Conservation (phyloP, 805 yeast genomes). For the Kodamaea fukazawae region DNA sequence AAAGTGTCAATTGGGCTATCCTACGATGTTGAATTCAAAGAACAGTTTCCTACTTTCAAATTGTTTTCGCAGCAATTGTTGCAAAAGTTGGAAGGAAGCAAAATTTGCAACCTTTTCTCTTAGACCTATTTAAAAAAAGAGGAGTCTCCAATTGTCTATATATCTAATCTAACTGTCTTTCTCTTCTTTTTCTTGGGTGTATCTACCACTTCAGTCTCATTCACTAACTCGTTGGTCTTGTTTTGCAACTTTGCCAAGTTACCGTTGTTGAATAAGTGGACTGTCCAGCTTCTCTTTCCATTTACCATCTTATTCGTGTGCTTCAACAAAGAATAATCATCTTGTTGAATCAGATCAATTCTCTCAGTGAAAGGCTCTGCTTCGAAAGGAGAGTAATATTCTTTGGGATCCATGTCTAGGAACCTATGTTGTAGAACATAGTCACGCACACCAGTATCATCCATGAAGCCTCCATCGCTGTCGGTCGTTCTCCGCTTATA, state of each 20-base stretch:
- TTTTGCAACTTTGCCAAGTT: conserved; percentile 24
- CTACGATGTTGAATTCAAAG: no score
- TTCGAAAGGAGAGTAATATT: conserved; percentile 31
- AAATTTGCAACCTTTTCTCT: no score
- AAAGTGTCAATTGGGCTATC: no score
- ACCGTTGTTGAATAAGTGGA: conserved; percentile 28
- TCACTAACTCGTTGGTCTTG: conserved; percentile 10
- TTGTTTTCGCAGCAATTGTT: no score
- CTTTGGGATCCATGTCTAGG: conserved; percentile 28
- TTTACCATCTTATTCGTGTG: conserved; percentile 17
- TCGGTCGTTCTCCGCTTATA: conserved; percentile 37
- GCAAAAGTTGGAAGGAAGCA: no score
- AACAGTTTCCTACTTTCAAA: no score
- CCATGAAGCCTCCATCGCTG: conserved; percentile 40
- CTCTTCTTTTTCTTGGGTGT: neutral
- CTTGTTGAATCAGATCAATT: neutral
- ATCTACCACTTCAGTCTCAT: neutral
- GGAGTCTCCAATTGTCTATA: no score
- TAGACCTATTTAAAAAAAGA: no score
- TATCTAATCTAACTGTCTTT: conserved; percentile 17
- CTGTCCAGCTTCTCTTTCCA: conserved; percentile 22
- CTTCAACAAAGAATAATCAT: conserved; percentile 23
- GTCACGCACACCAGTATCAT: conserved; percentile 57
- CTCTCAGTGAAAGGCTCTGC: conserved; percentile 20
- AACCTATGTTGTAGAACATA: conserved; percentile 52